Base-by-base conservation (phyloP, 192 early-diverging fungal species). In the Phlyctochytrium arcticum region DNA sequence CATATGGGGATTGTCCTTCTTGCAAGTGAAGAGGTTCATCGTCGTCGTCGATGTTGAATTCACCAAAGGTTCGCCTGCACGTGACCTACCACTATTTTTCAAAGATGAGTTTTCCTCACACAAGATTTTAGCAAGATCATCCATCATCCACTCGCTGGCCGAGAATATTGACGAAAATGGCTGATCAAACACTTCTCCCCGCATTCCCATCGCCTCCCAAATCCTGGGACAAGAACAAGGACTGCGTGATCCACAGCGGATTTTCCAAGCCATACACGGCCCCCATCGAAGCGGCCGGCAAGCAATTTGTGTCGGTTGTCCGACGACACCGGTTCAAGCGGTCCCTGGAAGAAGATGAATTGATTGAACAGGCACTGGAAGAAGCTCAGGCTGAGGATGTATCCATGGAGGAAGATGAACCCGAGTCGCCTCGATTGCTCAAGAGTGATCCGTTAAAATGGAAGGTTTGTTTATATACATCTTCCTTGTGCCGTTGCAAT, bases 361-460 rank as follows among this genome's bases (percentile, higher is more conserved):
- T 63, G 27, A 51, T 84, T 29, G 69, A 76, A 64, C 62, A 74
- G 63, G 82, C 73, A 49, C 71, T 70, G 54, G 74, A 54, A 39
- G 76, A 72, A 55, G 75, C 75, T 42, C 78, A 83, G 47, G 86
- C 77, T 39, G 89, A 85, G 47, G 84, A 89, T 34, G 63, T 65
- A 35, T 61, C 70, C 12, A 46, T 77, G 17, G 89, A 88, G 19
- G 94, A 94, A 33, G 81, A 86, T 48, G 94, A 95, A 76, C 84
- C 83, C 56, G 94, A 94, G 71, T 78, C 86, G 69, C 76, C 79
- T 46, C 73, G 80, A 55, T 79, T 95, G 37, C 81, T 97, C 54
- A 71, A 71, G 54, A 73, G 80, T n/a, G 91, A 96, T 71, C 96
- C 96, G 46, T 84, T 89, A 70, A 89, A 94, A 47, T 97, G 96